Percentiles rank a stretch among this genome's conserved stretches.
Conservation (phyloP, 106 monocot species). For the Cymbidium sinense region DNA sequence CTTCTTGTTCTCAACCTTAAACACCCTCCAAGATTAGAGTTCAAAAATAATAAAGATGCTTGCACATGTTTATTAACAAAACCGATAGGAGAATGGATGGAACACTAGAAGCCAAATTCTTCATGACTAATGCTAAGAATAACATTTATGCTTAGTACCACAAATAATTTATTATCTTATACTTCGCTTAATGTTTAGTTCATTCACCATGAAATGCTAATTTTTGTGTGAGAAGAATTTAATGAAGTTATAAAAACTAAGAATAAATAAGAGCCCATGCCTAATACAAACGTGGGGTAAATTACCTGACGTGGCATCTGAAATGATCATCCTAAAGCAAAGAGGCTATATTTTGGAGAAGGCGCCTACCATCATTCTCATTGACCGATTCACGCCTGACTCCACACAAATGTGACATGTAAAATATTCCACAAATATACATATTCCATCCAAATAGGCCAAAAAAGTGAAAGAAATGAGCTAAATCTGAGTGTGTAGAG, state of each 20-base stretch:
- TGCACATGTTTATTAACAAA: no score
- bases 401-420: no score
- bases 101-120: background rate
- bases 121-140: background rate
- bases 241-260: background rate
- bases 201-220: background rate
- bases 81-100: no score
- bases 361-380: constrained; percentile 58
- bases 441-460: no score
- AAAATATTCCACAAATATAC: no score
- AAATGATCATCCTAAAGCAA: constrained; percentile 93
- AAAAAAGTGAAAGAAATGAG: no score
- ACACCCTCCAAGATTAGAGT: constrained; percentile 1
- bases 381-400: no score
- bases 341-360: constrained; percentile 78
- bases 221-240: background rate
- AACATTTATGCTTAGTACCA: background rate
- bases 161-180: background rate
- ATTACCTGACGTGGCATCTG: constrained; percentile 71
- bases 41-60: background rate
- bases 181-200: background rate
- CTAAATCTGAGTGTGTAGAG: no score
- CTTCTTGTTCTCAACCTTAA: constrained; percentile 95
- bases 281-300: no score
- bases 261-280: background rate